Conservation (phyloP, 768 basidiomycete species). For the Leccinum subtestaceum region DNA sequence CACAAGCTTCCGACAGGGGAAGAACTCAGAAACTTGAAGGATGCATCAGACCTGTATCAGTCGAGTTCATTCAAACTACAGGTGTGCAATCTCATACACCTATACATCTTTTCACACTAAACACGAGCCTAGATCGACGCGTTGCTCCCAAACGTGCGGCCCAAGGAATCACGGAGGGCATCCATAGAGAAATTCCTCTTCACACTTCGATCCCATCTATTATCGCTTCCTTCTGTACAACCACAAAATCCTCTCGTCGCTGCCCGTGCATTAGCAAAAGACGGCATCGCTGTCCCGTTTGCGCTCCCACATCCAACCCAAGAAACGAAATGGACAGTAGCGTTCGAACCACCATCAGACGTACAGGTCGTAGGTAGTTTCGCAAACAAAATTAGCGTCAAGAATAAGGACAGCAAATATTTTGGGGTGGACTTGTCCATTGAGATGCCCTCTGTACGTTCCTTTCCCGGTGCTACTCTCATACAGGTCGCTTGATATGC, state of each 20-base stretch:
- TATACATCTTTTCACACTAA: constrained; percentile 3
- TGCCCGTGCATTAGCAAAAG: constrained; percentile 49
- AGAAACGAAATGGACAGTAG: constrained; percentile 86
- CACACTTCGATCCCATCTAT: constrained; percentile 62
- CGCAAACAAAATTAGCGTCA: constrained; percentile 74
- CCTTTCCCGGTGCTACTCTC: not conserved
- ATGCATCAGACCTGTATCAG: constrained; percentile 69
- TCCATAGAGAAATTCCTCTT: constrained; percentile 68
- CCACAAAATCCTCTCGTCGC: constrained; percentile 69
- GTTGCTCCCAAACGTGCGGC: constrained; percentile 71
- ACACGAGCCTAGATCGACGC: constrained; percentile 62
- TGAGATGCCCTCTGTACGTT: constrained; percentile 80
- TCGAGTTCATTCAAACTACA: constrained; percentile 85
- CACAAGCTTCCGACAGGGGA: constrained; percentile 61
- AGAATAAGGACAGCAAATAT: constrained; percentile 58
- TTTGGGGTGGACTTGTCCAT: constrained; percentile 80
- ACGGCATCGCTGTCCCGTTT: constrained; percentile 64
- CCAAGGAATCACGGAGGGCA: constrained; percentile 51
- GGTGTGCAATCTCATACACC: constrained; percentile 38
- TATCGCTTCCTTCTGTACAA: constrained; percentile 51
- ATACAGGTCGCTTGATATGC: not conserved
- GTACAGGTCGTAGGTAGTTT: constrained; percentile 84
- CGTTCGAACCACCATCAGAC: constrained; percentile 74
- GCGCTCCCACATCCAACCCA: constrained; percentile 66
- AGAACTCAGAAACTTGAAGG: constrained; percentile 70